Evolutionary conservation across 176 grass and related monocot genomes (phyloP), one percentile per base, ranked within the genome.

Genomic region (Cymbopogon citratus): DNA sequence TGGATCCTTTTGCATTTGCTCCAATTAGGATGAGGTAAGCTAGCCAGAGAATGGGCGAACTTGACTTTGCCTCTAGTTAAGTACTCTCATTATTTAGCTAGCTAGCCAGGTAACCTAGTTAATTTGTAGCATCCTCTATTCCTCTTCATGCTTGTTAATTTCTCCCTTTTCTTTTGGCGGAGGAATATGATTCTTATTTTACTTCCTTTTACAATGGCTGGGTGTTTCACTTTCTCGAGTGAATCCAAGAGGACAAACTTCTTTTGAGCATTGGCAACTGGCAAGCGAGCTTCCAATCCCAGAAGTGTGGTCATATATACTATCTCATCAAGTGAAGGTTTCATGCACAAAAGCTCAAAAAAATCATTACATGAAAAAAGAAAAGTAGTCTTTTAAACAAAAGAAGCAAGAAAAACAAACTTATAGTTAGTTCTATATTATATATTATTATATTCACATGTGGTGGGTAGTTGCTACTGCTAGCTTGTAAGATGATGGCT

Each of bases 51-150:
- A 65, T 36, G 24, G 82, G 45, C 82, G 81, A 89, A 12, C 36
- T 73, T 52, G 78, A 81, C 78, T 89, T 89, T 34, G 71, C 78
- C 54, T 76, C 82, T 21, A 40, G 51, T 63, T 64, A 85, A 76
- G 25, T 52, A 74, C 13, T 28, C 9, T 9, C 26, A 60, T 51
- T 64, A 2, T 63, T 49, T 52, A 24, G 54, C 46, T 49, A 49
- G 9, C 21, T 18, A 23, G 8, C n/a, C 54, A 59, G n/a, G 54
- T 59, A 59, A 59, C 9, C 54, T 57, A 4, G n/a, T 33, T 33
- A n/a, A n/a, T 57, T 57, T 57, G 19, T 56, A 56, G 54, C 21
- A 56, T 36, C 49, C 12, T 64, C 59, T 64, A 49, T 12, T 52
- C 40, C 40, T 43, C 45, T 74, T n/a, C 23, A 12, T 62, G 59